Conservation (phyloP, 179 eudicot genomes). For the Actinidia polygama region DNA sequence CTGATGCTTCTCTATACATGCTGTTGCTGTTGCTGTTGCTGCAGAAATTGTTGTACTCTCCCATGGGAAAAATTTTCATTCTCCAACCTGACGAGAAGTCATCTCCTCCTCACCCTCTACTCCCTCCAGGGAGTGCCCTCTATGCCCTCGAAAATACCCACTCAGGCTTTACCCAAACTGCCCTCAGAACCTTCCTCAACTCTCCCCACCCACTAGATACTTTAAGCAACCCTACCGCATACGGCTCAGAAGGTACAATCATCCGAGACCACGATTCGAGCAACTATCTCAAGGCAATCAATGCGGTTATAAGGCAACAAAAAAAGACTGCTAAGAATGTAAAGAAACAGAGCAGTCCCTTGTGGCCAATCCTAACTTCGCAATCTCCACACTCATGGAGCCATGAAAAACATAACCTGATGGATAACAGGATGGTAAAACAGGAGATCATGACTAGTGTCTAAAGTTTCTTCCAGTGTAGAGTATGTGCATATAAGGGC, state of each 20-base stretch:
- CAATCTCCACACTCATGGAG: slow-evolving; percentile 62
- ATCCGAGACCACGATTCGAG: slow-evolving; percentile 85
- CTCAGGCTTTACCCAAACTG: slow-evolving; percentile 32
- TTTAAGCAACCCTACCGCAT: slow-evolving; percentile 76
- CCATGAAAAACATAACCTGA: slow-evolving; percentile 34
- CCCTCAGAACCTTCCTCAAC: slow-evolving; percentile 66
- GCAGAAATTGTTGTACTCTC: slow-evolving; percentile 83
- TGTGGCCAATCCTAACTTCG: slow-evolving; percentile 60
- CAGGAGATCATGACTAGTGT: slow-evolving; percentile 52
- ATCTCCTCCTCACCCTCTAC: slow-evolving; percentile 79
- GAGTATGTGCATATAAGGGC: slow-evolving; percentile 5
- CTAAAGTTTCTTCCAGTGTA: slow-evolving; percentile 12
- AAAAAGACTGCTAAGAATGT: slow-evolving; percentile 37
- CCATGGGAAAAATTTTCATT: slow-evolving; percentile 76
- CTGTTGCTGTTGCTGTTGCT: slow-evolving; percentile 16
- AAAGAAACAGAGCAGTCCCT: slow-evolving; percentile 43
- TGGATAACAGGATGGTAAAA: slow-evolving; percentile 21
- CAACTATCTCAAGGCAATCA: slow-evolving; percentile 76
- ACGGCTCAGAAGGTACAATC: slow-evolving; percentile 82
- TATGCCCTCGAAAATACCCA: slow-evolving; percentile 48
- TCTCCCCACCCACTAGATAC: slow-evolving; percentile 85
- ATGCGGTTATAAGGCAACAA: slow-evolving; percentile 55
- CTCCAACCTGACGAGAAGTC: slow-evolving; percentile 74
- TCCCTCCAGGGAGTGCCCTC: slow-evolving; percentile 75
- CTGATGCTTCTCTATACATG: not conserved